Evolutionary conservation across 192 early-diverging fungal genomes (phyloP).

Genomic region (Backusella morwellensis): DNA sequence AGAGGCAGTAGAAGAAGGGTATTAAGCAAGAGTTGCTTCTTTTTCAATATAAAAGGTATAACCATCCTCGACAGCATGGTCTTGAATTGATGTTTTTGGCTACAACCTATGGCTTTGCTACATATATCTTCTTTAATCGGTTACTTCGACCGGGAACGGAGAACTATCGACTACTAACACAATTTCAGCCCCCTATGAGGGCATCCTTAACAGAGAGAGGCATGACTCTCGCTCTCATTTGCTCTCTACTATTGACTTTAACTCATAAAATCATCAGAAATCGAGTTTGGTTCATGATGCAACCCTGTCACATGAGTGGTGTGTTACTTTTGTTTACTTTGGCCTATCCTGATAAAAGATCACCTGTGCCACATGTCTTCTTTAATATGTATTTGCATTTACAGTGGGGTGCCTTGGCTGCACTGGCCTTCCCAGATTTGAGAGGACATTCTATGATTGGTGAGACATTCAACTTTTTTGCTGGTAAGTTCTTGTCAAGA

Average conservation of each 20-base stretch:
- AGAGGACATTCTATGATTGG: slow-evolving; percentile 43
- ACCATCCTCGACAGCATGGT: slow-evolving; percentile 48
- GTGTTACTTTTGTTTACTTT: slow-evolving; percentile 44
- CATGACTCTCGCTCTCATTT: slow-evolving; percentile 28
- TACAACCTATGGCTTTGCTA: slow-evolving; percentile 34
- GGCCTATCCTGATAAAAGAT: slow-evolving; percentile 39
- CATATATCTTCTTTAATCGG: slow-evolving; percentile 34
- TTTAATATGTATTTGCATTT: slow-evolving; percentile 56
- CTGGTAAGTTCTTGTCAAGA: slow-evolving; percentile 29
- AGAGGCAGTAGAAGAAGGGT: not conserved
- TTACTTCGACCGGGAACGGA: slow-evolving; percentile 18
- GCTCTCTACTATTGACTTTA: slow-evolving; percentile 39
- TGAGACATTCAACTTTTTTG: slow-evolving; percentile 52
- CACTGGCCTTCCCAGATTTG: slow-evolving; percentile 49
- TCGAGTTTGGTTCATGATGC: slow-evolving; percentile 42
- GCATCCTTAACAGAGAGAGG: slow-evolving; percentile 31
- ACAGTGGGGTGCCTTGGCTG: slow-evolving; percentile 52
- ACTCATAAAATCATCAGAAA: slow-evolving; percentile 42
- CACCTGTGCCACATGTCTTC: slow-evolving; percentile 38
- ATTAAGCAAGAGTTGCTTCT: not conserved
- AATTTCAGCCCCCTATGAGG: slow-evolving; percentile 24
- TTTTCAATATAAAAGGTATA: slow-evolving; percentile 35
- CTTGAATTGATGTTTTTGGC: slow-evolving; percentile 43
- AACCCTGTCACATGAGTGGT: slow-evolving; percentile 56
- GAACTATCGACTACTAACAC: slow-evolving; percentile 21